These are phyloP conservation scores for Gypsophila paniculata DNA, from an alignment of 179 eudicot genomes.

Conservation along the genomic window DNA sequence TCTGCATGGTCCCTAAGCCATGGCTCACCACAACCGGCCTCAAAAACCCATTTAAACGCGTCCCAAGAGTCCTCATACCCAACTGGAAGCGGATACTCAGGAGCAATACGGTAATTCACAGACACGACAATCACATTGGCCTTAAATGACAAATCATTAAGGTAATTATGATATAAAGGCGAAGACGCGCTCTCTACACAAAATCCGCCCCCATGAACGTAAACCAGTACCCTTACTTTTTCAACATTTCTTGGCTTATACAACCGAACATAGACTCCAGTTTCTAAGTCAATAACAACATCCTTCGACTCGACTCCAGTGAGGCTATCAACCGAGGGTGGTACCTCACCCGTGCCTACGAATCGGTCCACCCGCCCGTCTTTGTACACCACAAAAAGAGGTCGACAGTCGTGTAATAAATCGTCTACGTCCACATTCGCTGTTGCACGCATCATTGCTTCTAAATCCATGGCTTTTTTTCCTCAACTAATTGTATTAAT, in stretches of 20 bases:
- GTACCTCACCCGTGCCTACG: conserved; percentile 4
- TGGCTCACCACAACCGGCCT: conserved; percentile 1
- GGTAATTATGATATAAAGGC: conserved; percentile 13
- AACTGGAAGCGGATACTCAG: conserved; percentile 21
- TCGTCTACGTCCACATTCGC: too few species aligned
- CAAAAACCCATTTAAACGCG: conserved; percentile 25
- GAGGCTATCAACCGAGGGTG: conserved; percentile 21
- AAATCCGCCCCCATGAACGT: conserved; percentile 25
- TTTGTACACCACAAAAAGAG: too few species aligned
- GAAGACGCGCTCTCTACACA: conserved; percentile 9
- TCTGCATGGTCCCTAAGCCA: conserved; percentile 30
- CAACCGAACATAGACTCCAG: conserved; percentile 20
- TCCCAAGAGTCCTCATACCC: conserved; percentile 24
- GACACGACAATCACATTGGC: conserved; percentile 21
- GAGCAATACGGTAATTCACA: conserved; percentile 19
- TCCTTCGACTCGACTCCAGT: conserved; percentile 36
- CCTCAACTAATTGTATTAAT: too few species aligned
- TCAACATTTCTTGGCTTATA: conserved; percentile 28
- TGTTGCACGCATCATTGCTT: too few species aligned
- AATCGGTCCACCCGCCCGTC: conserved; percentile 24
- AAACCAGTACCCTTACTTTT: conserved; percentile 1
- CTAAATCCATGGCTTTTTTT: too few species aligned
- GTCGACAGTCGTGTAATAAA: too few species aligned
- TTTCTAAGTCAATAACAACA: conserved; percentile 8
- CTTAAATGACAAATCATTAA: background rate